These are phyloP conservation scores for Lupinus albus DNA, from an alignment of 306 rosid species.

Conservation along the genomic window DNA sequence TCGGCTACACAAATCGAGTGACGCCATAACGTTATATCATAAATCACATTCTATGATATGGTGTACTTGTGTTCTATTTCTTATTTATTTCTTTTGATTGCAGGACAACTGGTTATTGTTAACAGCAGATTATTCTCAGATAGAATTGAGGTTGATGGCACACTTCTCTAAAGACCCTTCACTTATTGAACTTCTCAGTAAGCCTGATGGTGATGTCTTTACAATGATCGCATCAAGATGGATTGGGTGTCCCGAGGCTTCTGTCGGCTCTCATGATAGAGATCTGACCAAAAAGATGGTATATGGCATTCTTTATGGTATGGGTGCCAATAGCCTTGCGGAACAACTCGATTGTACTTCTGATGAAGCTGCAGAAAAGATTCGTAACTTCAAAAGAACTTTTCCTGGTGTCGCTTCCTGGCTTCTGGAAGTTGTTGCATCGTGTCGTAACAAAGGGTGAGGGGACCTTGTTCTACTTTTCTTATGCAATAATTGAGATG, in stretches of 20 bases:
- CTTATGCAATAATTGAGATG: conserved; percentile 28
- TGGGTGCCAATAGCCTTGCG: conserved; percentile 90
- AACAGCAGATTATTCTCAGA: conserved; percentile 97
- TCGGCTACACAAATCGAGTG: no score
- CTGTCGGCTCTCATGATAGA: conserved; percentile 67
- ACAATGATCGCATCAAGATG: conserved; percentile 90
- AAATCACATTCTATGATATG: no score
- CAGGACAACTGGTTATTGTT: conserved; percentile 91
- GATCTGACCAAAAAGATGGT: conserved; percentile 91
- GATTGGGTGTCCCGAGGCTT: conserved; percentile 72
- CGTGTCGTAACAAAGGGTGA: conserved; percentile 83
- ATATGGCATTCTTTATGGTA: conserved; percentile 96
- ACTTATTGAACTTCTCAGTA: conserved; percentile 72
- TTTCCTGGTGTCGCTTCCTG: conserved; percentile 95
- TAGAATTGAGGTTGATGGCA: conserved; percentile 95
- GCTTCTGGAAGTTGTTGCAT: conserved; percentile 76
- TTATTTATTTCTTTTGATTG: conserved; percentile 31
- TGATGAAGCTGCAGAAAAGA: conserved; percentile 83
- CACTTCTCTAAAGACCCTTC: conserved; percentile 87
- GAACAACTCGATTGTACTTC: conserved; percentile 76
- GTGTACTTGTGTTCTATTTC: conserved; percentile 34
- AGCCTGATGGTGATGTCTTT: conserved; percentile 78
- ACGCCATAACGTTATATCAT: no score
- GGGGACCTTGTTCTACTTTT: conserved; percentile 42
- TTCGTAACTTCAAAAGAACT: conserved; percentile 73